These are phyloP conservation scores for Coniochaeta ligniaria DNA, from an alignment of 2,329 filamentous ascomycete genomes.

Conservation along the genomic window DNA sequence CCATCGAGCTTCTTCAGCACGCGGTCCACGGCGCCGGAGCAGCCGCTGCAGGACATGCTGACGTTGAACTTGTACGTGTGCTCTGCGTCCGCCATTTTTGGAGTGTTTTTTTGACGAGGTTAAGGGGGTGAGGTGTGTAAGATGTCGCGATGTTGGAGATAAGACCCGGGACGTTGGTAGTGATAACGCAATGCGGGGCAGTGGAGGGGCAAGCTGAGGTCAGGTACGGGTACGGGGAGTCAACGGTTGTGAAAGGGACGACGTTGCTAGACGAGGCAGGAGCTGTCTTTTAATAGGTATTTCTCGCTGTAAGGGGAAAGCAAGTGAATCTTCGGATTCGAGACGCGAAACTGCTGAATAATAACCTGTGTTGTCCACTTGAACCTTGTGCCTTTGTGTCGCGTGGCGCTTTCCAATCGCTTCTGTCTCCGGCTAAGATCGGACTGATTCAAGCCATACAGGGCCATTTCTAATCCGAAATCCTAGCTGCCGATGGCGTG, in stretches of 20 bases:
- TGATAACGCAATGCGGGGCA: neutral
- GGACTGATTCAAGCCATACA: neutral
- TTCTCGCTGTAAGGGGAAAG: neutral
- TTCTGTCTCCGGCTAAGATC: neutral
- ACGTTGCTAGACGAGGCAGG: neutral
- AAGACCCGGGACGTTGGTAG: neutral
- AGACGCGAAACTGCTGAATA: neutral
- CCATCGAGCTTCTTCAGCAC: constrained; percentile 90
- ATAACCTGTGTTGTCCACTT: neutral
- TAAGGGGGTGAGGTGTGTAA: too few species aligned
- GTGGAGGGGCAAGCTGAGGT: neutral
- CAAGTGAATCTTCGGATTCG: neutral
- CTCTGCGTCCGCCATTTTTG: constrained; percentile 5
- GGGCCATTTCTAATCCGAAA: neutral
- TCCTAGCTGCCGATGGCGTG: neutral
- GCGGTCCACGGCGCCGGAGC: constrained; percentile 87
- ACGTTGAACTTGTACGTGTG: constrained; percentile 81
- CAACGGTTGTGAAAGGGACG: neutral
- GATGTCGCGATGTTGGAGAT: neutral
- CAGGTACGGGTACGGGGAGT: too few species aligned
- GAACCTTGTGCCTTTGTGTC: neutral
- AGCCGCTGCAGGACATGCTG: constrained; percentile 90
- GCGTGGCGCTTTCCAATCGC: neutral
- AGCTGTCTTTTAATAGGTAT: neutral
- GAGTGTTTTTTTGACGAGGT: neutral